Base-by-base conservation (phyloP, 2,329 filamentous ascomycete genomes). In the Plenodomus lindquistii region DNA sequence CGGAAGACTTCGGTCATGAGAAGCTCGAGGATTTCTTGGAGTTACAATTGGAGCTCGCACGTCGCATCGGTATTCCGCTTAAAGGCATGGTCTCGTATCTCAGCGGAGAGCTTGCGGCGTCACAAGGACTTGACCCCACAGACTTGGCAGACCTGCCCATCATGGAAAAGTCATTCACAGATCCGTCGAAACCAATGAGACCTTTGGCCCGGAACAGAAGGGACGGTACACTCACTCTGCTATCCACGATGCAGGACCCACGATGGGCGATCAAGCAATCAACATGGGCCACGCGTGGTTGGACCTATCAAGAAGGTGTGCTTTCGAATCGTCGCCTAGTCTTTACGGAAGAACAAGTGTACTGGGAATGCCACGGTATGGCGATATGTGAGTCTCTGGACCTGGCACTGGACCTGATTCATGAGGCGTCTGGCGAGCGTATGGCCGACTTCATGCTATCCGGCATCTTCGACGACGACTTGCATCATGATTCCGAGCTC, bases 231-330 rank as follows among this genome's bases (percentile, higher is more conserved):
- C 11, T 44, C 22, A 44, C 19, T 13, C 24, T 44, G 8, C 21
- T 44, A 11, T 44, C 42, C 2, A 31, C 42, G 4, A 39, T 39
- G 36, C 42, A 44, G 17, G 42, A 44, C 2, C 42, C 42, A 3
- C n/a, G 42, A 22, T 34, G 24, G 13, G 31, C 36, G 18, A 22
- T 44, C 17, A 46, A 42, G 34, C 18, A 35, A 15, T 47, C 44
- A 18, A 8, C 13, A 29, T 47, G 44, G 44, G 34, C 22, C 2
- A 42, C 44, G 24, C 38, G 44, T 3, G 44, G 44, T n/a, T 47
- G 44, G 44, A 47, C 39, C 4, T 58, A 43, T 22, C 55, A 58
- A 44, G 55, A 58, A 49, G 42, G 41, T 2, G 37, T 55, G 2
- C 44, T 58, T 9, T 48, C 49, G 5, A 45, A 52, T 3, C 46